Percentiles rank a stretch among this genome's conserved stretches.
Conservation (phyloP, 2,329 filamentous ascomycete genomes). For the Stachybotrys chartarum region DNA sequence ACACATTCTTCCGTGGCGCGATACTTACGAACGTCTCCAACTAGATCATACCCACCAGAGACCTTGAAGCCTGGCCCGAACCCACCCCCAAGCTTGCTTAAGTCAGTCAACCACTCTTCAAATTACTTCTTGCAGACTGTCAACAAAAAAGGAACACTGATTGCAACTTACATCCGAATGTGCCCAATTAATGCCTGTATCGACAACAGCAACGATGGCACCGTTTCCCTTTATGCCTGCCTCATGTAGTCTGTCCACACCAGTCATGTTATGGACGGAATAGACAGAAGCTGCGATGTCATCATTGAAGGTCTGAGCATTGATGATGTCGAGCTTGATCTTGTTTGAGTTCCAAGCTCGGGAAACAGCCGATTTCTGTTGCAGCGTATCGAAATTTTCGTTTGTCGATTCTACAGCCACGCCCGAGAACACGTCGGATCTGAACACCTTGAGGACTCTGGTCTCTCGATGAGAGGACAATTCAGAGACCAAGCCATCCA, state of each 20-base stretch:
- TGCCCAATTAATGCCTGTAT: slow-evolving; percentile 9
- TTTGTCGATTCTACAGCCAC: slow-evolving; percentile 8
- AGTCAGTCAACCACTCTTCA: neutral
- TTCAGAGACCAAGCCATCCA: neutral
- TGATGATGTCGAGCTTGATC: neutral
- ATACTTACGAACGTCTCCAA: slow-evolving; percentile 6
- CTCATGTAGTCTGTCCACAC: slow-evolving; percentile 12
- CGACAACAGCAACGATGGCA: slow-evolving; percentile 13
- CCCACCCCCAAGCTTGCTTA: slow-evolving; percentile 11
- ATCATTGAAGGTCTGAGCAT: neutral
- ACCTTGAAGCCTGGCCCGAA: slow-evolving; percentile 14
- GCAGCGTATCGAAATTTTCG: slow-evolving; percentile 10
- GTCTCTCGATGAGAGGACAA: neutral
- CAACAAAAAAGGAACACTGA: neutral
- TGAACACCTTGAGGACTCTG: slow-evolving; percentile 1
- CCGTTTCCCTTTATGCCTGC: slow-evolving; percentile 11
- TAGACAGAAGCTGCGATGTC: slow-evolving; percentile 5
- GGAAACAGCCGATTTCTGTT: slow-evolving; percentile 5
- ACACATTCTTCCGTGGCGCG: too few relatives aligned
- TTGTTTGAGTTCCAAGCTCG: slow-evolving; percentile 8
- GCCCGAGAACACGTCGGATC: slow-evolving; percentile 3
- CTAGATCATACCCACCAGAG: slow-evolving; percentile 15
- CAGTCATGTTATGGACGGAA: slow-evolving; percentile 11
- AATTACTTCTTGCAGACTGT: neutral
- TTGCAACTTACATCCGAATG: neutral